Percentiles rank a stretch among this genome's conserved stretches.
phyloP scores from a whole-genome alignment of 805 yeast species.

The Kodamaea hsintzibuensis region DNA sequence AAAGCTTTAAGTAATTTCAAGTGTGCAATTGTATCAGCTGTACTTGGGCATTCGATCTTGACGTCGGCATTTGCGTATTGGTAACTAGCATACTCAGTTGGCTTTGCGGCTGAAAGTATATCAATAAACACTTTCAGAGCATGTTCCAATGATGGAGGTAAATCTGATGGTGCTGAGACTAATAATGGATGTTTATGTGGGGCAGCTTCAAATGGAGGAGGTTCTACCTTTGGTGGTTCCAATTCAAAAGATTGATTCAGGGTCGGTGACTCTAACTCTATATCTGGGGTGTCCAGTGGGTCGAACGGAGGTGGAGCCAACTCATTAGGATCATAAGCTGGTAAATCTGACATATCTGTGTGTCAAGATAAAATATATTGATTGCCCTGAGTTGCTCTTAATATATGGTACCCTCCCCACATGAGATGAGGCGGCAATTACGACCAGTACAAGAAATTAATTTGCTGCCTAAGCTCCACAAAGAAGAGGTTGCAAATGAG shows the following conservation, averaged over 20 bases:
- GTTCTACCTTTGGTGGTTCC: neutral
- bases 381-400: neutral
- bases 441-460: neutral
- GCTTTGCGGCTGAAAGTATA: neutral
- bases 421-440: neutral
- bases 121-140: neutral
- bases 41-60: neutral
- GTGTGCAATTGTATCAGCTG: slow-evolving; percentile 20
- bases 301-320: neutral
- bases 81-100: neutral
- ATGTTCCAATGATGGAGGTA: neutral
- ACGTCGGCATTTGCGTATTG: neutral
- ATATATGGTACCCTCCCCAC: neutral
- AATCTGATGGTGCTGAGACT: neutral
- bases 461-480: neutral
- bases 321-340: neutral
- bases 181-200: neutral
- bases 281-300: neutral
- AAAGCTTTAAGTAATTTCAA: slow-evolving; percentile 26
- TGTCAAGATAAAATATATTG: no score
- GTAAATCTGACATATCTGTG: neutral
- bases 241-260: neutral
- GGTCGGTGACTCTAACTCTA: neutral
- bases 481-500: neutral
- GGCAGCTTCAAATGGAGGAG: neutral